Base-by-base conservation (phyloP, 768 basidiomycete species). In the Pulveroboletus sp. region DNA sequence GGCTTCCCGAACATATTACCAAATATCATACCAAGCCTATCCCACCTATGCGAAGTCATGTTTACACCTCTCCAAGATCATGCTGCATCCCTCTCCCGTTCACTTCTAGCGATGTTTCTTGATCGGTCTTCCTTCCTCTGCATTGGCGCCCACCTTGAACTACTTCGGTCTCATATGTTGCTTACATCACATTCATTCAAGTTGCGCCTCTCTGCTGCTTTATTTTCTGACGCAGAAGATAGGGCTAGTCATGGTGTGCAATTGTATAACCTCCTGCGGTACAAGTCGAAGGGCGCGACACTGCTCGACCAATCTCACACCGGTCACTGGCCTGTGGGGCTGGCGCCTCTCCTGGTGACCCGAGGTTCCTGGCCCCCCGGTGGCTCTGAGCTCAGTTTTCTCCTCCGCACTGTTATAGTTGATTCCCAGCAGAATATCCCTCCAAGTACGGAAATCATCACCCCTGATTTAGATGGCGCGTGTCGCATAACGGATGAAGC, bases 361-460 rank as follows among this genome's bases (percentile, higher is more conserved):
- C 74, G 84, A 32, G 81, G 82, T 43, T 79, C 76, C 5, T 95
- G 93, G 93, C 93, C 93, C 0, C 93, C 93, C 11, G 84, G 86
- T 15, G 89, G 89, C 6, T 77, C 85, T 3, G 91, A 93, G 60
- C 71, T 95, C 43, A 87, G 89, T 58, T 93, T 86, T 68, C 82
- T 84, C 56, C 70, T 95, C 38, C 70, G 91, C 46, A 86, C 88
- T 0, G 92, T 94, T 8, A 85, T 95, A 57, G 79, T 93, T 8
- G 92, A 92, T 63, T 84, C 88, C 5, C 72, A 90, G 33, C 82
- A 82, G 39, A 62, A 51, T 8, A 54, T 49, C 8, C 28, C 46
- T 33, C 27, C 32, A 24, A 63, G 54, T 36, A 30, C 59, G 33
- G 58, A 67, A 33, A 40, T 44, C 24, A 49, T 56, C 3, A 52